phyloP scores from a whole-genome alignment of 768 basidiomycete genomes.

The Pulveroboletus frians region DNA sequence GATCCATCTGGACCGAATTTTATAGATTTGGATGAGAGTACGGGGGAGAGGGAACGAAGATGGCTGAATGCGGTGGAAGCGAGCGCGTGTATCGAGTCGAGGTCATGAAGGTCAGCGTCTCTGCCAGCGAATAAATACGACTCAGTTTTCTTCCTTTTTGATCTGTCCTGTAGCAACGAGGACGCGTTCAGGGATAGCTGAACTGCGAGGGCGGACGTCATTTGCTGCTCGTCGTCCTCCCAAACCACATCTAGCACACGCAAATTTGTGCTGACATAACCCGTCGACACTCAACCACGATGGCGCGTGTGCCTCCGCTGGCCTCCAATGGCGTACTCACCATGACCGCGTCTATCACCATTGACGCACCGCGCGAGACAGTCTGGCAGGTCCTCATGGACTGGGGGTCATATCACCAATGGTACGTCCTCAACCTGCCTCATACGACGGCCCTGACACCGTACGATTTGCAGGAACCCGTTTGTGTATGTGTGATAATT shows the following conservation, averaged over 20 bases:
- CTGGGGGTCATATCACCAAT: constrained; percentile 57
- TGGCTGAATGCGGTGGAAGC: constrained; percentile 75
- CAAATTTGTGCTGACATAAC: neutral
- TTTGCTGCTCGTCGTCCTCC: neutral
- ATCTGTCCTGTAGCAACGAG: constrained; percentile 56
- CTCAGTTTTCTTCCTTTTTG: constrained; percentile 53
- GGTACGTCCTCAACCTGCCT: constrained; percentile 36
- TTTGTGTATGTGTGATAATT: constrained; percentile 47
- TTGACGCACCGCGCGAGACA: constrained; percentile 56
- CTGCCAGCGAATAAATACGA: constrained; percentile 87
- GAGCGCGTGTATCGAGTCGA: constrained; percentile 80
- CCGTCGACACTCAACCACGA: neutral
- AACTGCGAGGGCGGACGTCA: constrained; percentile 70
- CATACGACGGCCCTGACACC: constrained; percentile 1
- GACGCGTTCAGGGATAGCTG: constrained; percentile 83
- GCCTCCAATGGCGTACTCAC: constrained; percentile 42
- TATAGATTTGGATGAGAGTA: constrained; percentile 31
- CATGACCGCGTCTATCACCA: constrained; percentile 41
- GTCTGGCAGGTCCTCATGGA: constrained; percentile 61
- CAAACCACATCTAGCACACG: neutral
- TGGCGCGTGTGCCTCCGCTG: constrained; percentile 34
- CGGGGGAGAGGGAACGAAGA: constrained; percentile 56
- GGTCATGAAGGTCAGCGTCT: constrained; percentile 80
- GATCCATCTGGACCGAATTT: constrained; percentile 15
- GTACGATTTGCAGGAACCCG: constrained; percentile 48